Percentiles rank a stretch among this genome's conserved stretches.
Evolutionary conservation across 2,329 filamentous ascomycete genomes (phyloP).

Genomic region (Trichocomaceae sp.): DNA sequence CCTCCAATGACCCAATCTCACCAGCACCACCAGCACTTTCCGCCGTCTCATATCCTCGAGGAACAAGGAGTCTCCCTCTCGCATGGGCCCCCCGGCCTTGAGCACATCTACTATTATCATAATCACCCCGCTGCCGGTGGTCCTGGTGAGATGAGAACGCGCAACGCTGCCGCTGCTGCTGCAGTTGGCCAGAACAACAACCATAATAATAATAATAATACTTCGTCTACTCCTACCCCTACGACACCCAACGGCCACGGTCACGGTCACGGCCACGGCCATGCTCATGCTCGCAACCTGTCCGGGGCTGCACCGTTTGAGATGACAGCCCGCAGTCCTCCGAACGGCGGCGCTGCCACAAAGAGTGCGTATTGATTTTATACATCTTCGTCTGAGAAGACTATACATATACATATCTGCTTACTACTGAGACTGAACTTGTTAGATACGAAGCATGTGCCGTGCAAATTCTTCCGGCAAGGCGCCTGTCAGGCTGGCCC

Average conservation of each 20-base stretch:
- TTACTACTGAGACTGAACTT: neutral
- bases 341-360: constrained; percentile 40
- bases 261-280: constrained; percentile 37
- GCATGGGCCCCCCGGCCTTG: constrained; percentile 19
- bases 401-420: neutral
- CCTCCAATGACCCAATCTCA: neutral
- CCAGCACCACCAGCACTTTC: neutral
- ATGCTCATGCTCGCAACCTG: constrained; percentile 38
- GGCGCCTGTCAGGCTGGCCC: constrained; percentile 93
- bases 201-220: too few relatives aligned
- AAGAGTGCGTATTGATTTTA: constrained; percentile 11
- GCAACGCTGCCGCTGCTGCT: constrained; percentile 10
- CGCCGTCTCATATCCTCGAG: neutral
- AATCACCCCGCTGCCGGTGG: constrained; percentile 13
- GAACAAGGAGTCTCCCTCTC: constrained; percentile 4
- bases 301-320: constrained; percentile 34
- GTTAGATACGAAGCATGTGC: constrained; percentile 88
- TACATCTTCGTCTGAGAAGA: neutral
- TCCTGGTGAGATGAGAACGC: constrained; percentile 33
- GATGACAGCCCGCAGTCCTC: constrained; percentile 42
- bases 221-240: neutral
- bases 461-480: constrained; percentile 98
- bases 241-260: constrained; percentile 5
- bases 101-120: constrained; percentile 17
- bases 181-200: constrained; percentile 8